Percentiles rank a stretch among this genome's conserved stretches.
These are phyloP conservation scores for Fraxinus albicans DNA, from an alignment of 305 asterid species.

Conservation along the genomic window DNA sequence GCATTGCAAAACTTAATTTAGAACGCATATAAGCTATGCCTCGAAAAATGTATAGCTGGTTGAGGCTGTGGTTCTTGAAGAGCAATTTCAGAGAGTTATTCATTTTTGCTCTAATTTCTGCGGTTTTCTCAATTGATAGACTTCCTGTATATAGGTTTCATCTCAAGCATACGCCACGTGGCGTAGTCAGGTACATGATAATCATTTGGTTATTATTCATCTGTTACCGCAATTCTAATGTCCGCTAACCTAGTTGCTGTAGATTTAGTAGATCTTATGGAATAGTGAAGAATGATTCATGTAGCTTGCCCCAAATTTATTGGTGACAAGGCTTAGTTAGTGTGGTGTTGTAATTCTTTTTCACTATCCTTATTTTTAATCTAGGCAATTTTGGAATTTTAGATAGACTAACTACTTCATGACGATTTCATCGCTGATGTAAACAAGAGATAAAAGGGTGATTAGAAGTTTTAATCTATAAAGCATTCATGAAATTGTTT, in stretches of 20 bases:
- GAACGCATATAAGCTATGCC: background rate
- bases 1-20: background rate
- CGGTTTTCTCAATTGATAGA: background rate
- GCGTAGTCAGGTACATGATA: background rate
- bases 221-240: background rate
- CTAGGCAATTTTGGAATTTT: background rate
- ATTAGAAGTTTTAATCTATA: background rate
- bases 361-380: background rate
- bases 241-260: background rate
- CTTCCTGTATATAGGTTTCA: too few species aligned
- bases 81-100: background rate
- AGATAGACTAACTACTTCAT: background rate
- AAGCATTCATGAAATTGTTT: background rate
- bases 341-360: background rate
- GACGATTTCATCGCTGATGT: background rate
- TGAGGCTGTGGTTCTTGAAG: background rate
- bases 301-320: background rate
- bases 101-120: background rate
- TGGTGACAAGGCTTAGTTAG: background rate
- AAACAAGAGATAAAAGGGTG: background rate
- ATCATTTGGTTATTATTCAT: background rate
- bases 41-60: background rate
- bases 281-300: background rate
- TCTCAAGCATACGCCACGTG: background rate
- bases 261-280: background rate